phyloP scores from a whole-genome alignment of 1,139 yeast species.

The Pichia sp. region DNA sequence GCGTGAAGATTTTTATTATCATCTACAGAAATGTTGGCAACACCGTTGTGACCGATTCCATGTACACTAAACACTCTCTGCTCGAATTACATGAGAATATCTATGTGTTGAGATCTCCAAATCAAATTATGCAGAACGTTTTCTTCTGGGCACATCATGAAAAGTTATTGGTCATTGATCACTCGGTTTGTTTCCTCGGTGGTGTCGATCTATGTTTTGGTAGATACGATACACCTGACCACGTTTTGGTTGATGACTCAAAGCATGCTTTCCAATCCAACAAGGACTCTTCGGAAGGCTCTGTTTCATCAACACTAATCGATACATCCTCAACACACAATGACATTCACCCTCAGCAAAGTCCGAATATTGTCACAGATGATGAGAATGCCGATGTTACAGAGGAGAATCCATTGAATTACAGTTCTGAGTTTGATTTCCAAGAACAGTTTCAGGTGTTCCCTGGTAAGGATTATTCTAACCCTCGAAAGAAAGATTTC shows the following conservation, averaged over 20 bases:
- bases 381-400: neutral
- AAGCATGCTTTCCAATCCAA: constrained; percentile 32
- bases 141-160: constrained; percentile 99
- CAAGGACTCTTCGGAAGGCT: constrained; percentile 6
- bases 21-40: constrained; percentile 94
- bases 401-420: neutral
- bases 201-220: constrained; percentile 97
- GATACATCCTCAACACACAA: neutral
- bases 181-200: constrained; percentile 84
- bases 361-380: neutral
- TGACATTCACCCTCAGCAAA: neutral
- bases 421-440: constrained; percentile 7
- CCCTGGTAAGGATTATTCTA: constrained; percentile 97
- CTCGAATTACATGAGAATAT: constrained; percentile 80
- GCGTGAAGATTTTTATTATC: constrained; percentile 88
- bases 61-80: constrained; percentile 90
- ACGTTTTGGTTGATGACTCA: constrained; percentile 75
- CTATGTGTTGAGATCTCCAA: constrained; percentile 90
- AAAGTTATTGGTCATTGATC: constrained; percentile 80
- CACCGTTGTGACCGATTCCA: constrained; percentile 88
- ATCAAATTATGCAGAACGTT: constrained; percentile 87
- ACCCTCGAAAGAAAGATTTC: constrained; percentile 90
- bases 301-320: neutral
- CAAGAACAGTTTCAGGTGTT: constrained; percentile 51
- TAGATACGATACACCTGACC: constrained; percentile 95